These are phyloP conservation scores for Sclerotinia subarctica DNA, from an alignment of 2,329 filamentous ascomycete genomes.

Conservation along the genomic window DNA sequence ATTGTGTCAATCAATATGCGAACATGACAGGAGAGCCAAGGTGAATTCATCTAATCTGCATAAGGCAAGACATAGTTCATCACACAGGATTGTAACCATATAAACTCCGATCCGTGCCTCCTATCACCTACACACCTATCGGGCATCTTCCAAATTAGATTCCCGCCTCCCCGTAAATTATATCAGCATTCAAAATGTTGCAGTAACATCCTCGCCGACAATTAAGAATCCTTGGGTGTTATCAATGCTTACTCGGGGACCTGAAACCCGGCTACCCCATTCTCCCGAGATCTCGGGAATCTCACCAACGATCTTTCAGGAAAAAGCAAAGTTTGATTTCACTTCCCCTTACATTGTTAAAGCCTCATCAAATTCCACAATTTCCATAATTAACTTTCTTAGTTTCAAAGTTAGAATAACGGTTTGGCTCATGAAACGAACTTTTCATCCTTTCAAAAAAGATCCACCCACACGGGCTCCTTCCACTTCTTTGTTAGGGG, in stretches of 20 bases:
- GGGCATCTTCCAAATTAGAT: constrained; percentile 7
- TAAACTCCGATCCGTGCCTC: constrained; percentile 5
- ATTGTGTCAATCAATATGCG: background rate
- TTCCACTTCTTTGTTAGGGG: constrained; percentile 3
- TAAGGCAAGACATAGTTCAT: constrained; percentile 16
- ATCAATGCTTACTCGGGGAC: constrained; percentile 19
- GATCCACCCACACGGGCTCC: background rate
- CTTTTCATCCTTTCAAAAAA: background rate
- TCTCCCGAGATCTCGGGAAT: constrained; percentile 22
- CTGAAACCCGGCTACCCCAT: constrained; percentile 17
- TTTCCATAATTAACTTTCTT: background rate
- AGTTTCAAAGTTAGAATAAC: background rate
- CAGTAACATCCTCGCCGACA: constrained; percentile 21
- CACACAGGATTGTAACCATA: constrained; percentile 8
- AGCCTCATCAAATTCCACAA: background rate
- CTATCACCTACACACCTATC: constrained; percentile 1
- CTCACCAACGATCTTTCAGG: constrained; percentile 7
- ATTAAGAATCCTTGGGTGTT: background rate
- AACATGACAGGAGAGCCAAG: constrained; percentile 5
- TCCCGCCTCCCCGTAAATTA: constrained; percentile 2
- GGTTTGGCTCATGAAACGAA: background rate
- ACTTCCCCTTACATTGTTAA: background rate
- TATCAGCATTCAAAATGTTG: background rate
- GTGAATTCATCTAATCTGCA: constrained; percentile 16
- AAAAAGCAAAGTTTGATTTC: background rate